These are phyloP conservation scores for Dipteronia dyeriana DNA, from an alignment of 345 rosid genomes.

Conservation along the genomic window DNA sequence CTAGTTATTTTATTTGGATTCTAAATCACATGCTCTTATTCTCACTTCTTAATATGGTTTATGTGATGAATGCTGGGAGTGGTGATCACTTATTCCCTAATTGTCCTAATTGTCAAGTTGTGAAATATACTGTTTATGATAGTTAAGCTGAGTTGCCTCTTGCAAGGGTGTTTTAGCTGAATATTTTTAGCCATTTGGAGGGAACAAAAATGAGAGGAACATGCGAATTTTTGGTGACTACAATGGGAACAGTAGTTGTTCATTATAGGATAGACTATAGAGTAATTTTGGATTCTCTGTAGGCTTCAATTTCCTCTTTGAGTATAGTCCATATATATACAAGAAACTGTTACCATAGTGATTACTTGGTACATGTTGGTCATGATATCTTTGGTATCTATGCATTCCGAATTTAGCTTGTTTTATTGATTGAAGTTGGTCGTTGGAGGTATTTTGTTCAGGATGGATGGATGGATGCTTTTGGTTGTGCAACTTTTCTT, in stretches of 20 bases:
- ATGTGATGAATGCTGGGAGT: neutral
- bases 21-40: neutral
- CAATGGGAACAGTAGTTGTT: no score
- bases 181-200: no score
- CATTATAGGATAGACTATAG: neutral
- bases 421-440: neutral
- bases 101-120: no score
- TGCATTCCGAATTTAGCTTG: neutral
- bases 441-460: neutral
- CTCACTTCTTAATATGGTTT: no score
- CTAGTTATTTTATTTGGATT: no score
- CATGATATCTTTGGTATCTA: neutral
- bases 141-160: no score
- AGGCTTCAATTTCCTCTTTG: neutral
- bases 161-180: no score
- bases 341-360: neutral
- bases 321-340: neutral
- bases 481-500: neutral
- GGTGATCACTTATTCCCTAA: no score
- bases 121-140: no score
- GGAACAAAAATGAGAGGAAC: no score
- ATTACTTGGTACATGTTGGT: neutral
- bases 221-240: no score
- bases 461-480: neutral
- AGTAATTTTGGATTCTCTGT: neutral